Base-by-base conservation (phyloP, 177 flowering plant genomes). In the Tripterygium wilfordii region DNA sequence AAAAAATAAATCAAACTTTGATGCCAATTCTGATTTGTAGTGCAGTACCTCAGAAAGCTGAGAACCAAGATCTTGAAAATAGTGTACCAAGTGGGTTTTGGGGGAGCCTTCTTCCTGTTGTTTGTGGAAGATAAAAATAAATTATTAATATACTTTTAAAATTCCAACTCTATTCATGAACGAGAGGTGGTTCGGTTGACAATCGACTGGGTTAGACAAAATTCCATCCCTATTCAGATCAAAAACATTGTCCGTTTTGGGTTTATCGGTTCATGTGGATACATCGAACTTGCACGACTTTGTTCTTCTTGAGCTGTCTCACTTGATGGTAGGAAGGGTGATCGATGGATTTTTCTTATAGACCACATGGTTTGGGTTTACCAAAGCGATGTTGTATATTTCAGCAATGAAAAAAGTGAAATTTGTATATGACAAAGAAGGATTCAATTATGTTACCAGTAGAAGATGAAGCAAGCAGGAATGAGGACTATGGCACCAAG, bases 1-100 rank as follows among this genome's bases (percentile, higher is more conserved):
- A 30, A 30, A 6, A 30, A 30, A 30, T 30, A 12, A 12, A 6
- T 30, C 33, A 12, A 30, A 30, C 33, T 30, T 30, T 6, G 33
- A 30, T 40, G 24, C 19, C 21, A 0, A 40, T 40, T 20, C 13
- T 9, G 8, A 2, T 14, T 23, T 5, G 10, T 16, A 26, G 10
- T 8, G 13, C 13, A 44, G 13, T 53, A 60, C 64, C 58, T 16
- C 17, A 53, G 23, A 8, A 46, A 21, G 16, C 48, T 36, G 15
- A 60, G 44, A 35, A 54, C 32, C 29, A 42, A 48, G 36, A 61
- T 61, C 26, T 41, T 48, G 2, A 36, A 27, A 31, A 54, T 4
- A 8, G 43, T 35, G 20, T 35, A n/a, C 19, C 4, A 2, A 0
- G 39, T 54, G 16, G 54, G 30, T 9, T 33, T 28, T 2, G 65